A percentile compares a stretch with the other conserved stretches of the same genome.
These are phyloP conservation scores for Amoeboaphelidium protococcarum DNA, from an alignment of 371 early-diverging fungal species.

Conservation along the genomic window DNA sequence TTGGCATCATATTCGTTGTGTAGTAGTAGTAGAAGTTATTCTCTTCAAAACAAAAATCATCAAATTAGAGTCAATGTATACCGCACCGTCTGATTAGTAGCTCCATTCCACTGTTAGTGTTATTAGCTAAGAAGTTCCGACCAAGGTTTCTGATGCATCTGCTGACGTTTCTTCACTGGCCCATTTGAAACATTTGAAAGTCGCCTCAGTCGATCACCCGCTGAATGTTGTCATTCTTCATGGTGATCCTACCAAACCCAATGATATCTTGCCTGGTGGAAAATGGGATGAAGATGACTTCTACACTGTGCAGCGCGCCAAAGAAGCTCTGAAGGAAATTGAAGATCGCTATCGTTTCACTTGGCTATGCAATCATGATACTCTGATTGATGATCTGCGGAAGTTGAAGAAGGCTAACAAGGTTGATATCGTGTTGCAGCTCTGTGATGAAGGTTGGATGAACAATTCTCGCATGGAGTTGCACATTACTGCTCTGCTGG, in stretches of 20 bases:
- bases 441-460: background rate
- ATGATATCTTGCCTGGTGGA: background rate
- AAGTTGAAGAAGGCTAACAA: background rate
- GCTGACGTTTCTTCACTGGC: background rate
- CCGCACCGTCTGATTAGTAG: background rate
- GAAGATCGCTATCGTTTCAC: background rate
- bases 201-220: background rate
- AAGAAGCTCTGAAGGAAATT: background rate
- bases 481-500: background rate
- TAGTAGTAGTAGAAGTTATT: background rate
- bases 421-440: background rate
- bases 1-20: too few relatives aligned
- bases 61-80: background rate
- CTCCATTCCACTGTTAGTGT: background rate
- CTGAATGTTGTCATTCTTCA: background rate
- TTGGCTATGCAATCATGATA: background rate
- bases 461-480: background rate
- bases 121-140: background rate
- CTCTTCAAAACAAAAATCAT: background rate
- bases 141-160: background rate
- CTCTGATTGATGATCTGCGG: background rate
- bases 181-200: background rate
- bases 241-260: background rate
- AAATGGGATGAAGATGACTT: slow-evolving; percentile 1
- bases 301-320: background rate